phyloP scores from a whole-genome alignment of 148 eudicot species.

The Nyssa sinensis region DNA sequence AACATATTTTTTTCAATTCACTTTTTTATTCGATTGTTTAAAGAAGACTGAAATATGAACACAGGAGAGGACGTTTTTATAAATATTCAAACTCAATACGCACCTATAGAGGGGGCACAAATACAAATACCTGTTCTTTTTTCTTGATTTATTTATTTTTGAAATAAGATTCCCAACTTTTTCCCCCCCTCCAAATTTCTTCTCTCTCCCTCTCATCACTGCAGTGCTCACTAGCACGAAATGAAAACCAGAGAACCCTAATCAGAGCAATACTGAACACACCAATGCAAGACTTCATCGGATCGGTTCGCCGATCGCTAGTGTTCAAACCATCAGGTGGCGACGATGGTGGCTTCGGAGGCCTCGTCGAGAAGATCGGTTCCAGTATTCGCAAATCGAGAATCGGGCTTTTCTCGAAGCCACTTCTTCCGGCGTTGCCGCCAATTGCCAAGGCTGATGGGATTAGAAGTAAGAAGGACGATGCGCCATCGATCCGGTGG shows the following conservation, averaged over 20 bases:
- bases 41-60: no score
- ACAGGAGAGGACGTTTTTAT: no score
- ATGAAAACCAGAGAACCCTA: slow-evolving; percentile 37
- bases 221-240: neutral
- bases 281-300: slow-evolving; percentile 77
- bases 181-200: neutral
- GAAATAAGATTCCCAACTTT: neutral
- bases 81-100: no score
- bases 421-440: slow-evolving; percentile 38
- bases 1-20: no score
- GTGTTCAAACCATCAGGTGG: slow-evolving; percentile 38
- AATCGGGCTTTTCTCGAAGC: slow-evolving; percentile 49
- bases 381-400: slow-evolving; percentile 73
- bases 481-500: slow-evolving; percentile 61
- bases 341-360: slow-evolving; percentile 42
- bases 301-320: slow-evolving; percentile 41
- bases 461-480: slow-evolving; percentile 29
- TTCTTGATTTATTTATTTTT: neutral
- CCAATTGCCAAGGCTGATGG: slow-evolving; percentile 16
- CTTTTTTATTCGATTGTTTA: no score
- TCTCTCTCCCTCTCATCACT: slow-evolving; percentile 20
- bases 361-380: slow-evolving; percentile 64
- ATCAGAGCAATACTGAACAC: neutral
- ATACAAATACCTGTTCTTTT: neutral
- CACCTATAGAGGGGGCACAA: no score